These are phyloP conservation scores for Colletotrichum cordylinicola DNA, from an alignment of 2,329 filamentous ascomycete genomes.

Conservation along the genomic window DNA sequence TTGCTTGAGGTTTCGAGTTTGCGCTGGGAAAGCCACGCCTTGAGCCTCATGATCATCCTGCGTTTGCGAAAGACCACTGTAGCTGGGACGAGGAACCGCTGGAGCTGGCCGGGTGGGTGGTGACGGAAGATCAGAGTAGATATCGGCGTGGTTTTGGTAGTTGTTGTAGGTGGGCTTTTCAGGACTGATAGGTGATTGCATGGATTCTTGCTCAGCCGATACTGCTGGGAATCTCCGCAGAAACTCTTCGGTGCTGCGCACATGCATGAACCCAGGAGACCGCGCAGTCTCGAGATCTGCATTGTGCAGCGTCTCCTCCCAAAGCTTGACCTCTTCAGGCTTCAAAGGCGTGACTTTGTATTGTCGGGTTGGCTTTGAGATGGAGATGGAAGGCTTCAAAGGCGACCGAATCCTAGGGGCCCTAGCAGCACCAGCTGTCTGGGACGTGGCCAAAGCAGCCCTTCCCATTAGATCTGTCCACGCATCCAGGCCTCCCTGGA, in stretches of 20 bases:
- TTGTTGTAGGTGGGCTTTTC: constrained; percentile 9
- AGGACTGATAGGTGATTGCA: constrained; percentile 48
- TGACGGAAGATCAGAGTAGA: constrained; percentile 54
- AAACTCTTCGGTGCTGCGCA: constrained; percentile 83
- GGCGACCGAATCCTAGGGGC: constrained; percentile 9
- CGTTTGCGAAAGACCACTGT: constrained; percentile 69
- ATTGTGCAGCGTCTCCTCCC: constrained; percentile 77
- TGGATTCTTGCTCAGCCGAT: constrained; percentile 65
- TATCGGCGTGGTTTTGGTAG: constrained; percentile 31
- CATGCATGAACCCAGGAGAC: constrained; percentile 54
- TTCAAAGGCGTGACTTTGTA: constrained; percentile 72
- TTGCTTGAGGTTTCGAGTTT: constrained; percentile 10
- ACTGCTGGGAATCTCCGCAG: constrained; percentile 80
- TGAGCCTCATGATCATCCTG: constrained; percentile 16
- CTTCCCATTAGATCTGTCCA: constrained; percentile 86
- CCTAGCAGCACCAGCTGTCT: constrained; percentile 21
- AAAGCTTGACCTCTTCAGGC: constrained; percentile 79
- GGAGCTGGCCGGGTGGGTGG: constrained; percentile 73
- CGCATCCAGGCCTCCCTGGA: constrained; percentile 83
- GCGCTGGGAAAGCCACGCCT: not conserved
- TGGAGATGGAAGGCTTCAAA: constrained; percentile 14
- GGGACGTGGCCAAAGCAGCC: constrained; percentile 60
- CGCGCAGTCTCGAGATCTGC: constrained; percentile 61
- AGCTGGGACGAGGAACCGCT: constrained; percentile 73
- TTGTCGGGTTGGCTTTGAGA: constrained; percentile 39